Percentiles rank a stretch among this genome's conserved stretches.
Conservation (phyloP, 2,329 filamentous ascomycete species). For the Cladosporium cucumerinum region DNA sequence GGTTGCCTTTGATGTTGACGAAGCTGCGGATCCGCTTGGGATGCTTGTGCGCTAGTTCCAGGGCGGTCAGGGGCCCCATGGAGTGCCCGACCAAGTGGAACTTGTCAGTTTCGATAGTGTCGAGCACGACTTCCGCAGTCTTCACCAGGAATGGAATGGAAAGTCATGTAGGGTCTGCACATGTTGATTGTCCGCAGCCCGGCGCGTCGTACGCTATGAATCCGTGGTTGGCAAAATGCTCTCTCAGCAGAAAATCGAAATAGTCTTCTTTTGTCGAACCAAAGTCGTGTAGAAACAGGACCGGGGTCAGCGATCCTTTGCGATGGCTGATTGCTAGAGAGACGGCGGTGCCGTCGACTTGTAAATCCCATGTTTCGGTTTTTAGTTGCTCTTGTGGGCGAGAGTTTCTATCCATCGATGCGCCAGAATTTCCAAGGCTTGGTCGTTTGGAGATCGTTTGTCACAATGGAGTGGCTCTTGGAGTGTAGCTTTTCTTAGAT, state of each 20-base stretch:
- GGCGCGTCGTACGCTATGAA: neutral
- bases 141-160: neutral
- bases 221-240: neutral
- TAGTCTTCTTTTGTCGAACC: neutral
- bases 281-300: neutral
- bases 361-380: no score
- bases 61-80: neutral
- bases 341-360: no score
- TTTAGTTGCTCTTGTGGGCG: no score
- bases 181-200: neutral
- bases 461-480: no score
- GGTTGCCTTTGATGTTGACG: neutral
- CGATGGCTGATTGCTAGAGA: no score
- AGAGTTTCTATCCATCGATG: no score
- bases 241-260: neutral
- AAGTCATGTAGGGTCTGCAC: neutral
- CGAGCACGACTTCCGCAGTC: neutral
- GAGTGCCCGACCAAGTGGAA: neutral
- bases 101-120: neutral
- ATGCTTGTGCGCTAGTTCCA: neutral
- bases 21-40: neutral
- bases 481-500: no score
- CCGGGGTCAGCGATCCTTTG: neutral
- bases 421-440: no score
- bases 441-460: no score